A percentile compares a stretch with the other conserved stretches of the same genome.
These are phyloP conservation scores for Diplotaxis tenuifolia DNA, from an alignment of 345 rosid species.

Conservation along the genomic window DNA sequence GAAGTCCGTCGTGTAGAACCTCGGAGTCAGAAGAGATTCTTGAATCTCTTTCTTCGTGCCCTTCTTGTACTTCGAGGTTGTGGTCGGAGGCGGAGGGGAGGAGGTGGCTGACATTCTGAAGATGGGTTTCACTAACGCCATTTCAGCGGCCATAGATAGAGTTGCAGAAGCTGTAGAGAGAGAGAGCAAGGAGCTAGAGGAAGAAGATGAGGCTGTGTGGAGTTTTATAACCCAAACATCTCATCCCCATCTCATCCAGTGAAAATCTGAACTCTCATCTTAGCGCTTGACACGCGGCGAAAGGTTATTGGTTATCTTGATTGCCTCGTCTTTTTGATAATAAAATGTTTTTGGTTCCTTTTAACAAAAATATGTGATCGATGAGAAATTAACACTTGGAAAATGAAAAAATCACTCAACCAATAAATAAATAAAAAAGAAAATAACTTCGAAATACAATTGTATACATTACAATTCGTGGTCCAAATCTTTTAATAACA, in stretches of 20 bases:
- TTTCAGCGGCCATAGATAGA: slow-evolving; percentile 58
- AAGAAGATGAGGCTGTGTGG: slow-evolving; percentile 33
- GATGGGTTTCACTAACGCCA: slow-evolving; percentile 81
- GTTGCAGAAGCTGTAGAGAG: slow-evolving; percentile 22
- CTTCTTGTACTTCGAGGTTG: slow-evolving; percentile 55
- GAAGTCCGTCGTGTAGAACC: slow-evolving; percentile 95
- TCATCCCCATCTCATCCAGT: slow-evolving; percentile 38
- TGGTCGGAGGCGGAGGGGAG: slow-evolving; percentile 38
- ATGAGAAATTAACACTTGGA: background rate
- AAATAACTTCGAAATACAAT: slow-evolving; percentile 8
- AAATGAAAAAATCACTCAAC: background rate
- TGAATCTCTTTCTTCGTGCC: slow-evolving; percentile 59
- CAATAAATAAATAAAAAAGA: slow-evolving; percentile 7
- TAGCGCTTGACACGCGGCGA: slow-evolving; percentile 24
- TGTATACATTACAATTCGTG: slow-evolving; percentile 25
- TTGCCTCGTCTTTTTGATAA: slow-evolving; percentile 32
- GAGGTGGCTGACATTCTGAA: slow-evolving; percentile 76
- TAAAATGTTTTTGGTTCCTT: background rate
- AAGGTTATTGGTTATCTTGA: slow-evolving; percentile 23
- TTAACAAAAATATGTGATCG: background rate
- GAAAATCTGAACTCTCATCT: slow-evolving; percentile 26
- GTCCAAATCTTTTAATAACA: slow-evolving; percentile 25
- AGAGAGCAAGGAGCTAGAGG: slow-evolving; percentile 31
- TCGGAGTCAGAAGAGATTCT: slow-evolving; percentile 82
- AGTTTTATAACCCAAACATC: slow-evolving; percentile 25